Percentiles rank a stretch among this genome's conserved stretches.
These are phyloP conservation scores for Aspergillus ruber DNA, from an alignment of 2,329 filamentous ascomycete genomes.

Conservation along the genomic window DNA sequence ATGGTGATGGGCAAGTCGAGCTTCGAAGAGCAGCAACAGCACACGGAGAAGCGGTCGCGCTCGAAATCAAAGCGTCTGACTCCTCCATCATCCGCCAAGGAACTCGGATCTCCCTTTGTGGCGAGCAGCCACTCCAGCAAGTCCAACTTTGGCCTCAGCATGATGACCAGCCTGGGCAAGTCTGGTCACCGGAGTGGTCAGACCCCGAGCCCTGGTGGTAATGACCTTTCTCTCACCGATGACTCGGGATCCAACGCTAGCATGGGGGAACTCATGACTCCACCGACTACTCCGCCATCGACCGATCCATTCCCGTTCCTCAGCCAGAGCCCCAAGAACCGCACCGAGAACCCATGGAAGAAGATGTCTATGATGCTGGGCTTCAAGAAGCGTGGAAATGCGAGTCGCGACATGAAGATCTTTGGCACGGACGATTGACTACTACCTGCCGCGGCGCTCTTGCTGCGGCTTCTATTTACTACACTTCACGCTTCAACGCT, in stretches of 20 bases:
- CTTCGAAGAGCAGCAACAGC: slow-evolving; percentile 19
- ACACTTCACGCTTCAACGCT: not conserved
- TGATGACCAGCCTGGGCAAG: slow-evolving; percentile 28
- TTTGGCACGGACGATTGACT: slow-evolving; percentile 20
- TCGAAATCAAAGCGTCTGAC: slow-evolving; percentile 25
- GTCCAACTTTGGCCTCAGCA: slow-evolving; percentile 26
- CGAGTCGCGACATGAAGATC: slow-evolving; percentile 19
- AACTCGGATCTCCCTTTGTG: slow-evolving; percentile 22
- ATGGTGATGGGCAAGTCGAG: slow-evolving; percentile 23
- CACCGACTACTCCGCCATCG: slow-evolving; percentile 45
- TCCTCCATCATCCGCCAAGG: slow-evolving; percentile 26
- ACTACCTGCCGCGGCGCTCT: not conserved
- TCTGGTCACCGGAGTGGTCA: slow-evolving; percentile 30
- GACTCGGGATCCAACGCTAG: slow-evolving; percentile 41
- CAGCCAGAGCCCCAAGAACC: slow-evolving; percentile 33
- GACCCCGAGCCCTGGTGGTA: slow-evolving; percentile 31
- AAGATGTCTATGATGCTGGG: slow-evolving; percentile 48
- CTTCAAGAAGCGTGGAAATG: slow-evolving; percentile 31
- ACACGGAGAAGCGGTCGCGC: slow-evolving; percentile 19
- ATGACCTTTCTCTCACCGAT: slow-evolving; percentile 38
- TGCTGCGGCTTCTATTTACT: not conserved
- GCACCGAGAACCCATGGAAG: slow-evolving; percentile 46
- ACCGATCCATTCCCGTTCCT: slow-evolving; percentile 32
- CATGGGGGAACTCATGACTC: slow-evolving; percentile 43
- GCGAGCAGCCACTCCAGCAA: slow-evolving; percentile 18